These are phyloP conservation scores for Pythium sp. DNA, from an alignment of 352 stramenopile genomes.

Conservation along the genomic window DNA sequence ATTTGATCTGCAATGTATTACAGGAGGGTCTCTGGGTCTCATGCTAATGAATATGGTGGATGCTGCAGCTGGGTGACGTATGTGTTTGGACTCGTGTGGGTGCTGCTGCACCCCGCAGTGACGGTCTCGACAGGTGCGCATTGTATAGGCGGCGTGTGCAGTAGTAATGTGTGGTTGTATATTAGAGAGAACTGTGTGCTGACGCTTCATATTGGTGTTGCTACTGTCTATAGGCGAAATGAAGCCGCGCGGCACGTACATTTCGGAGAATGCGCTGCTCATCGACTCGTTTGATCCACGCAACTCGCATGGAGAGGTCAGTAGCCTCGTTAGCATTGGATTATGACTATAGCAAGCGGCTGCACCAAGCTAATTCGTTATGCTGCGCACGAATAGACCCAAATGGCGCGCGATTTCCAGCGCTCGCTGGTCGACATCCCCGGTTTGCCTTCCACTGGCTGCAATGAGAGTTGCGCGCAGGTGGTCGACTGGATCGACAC, in stretches of 20 bases:
- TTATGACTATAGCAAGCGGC: not conserved
- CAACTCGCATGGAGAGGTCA: conserved; percentile 35
- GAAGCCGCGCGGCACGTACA: conserved; percentile 84
- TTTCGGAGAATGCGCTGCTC: conserved; percentile 87
- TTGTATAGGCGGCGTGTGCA: not conserved
- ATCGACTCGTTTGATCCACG: conserved; percentile 67
- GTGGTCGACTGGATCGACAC: conserved; percentile 62
- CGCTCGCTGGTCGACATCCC: conserved; percentile 35
- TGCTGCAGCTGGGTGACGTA: conserved; percentile 63
- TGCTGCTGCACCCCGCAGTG: conserved; percentile 70
- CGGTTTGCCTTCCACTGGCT: conserved; percentile 30
- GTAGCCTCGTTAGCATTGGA: not conserved
- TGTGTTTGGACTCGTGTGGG: conserved; percentile 64
- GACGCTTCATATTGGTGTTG: not conserved
- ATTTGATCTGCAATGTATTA: not conserved
- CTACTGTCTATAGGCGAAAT: conserved; percentile 40
- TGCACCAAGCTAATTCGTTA: not conserved
- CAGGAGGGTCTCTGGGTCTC: not conserved
- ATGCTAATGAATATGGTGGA: not conserved
- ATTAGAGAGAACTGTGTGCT: not conserved
- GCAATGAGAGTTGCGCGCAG: conserved; percentile 38
- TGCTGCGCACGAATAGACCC: conserved; percentile 1
- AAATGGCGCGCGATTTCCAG: conserved; percentile 27
- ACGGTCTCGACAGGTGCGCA: conserved; percentile 70
- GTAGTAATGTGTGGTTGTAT: not conserved